A percentile compares a stretch with the other conserved stretches of the same genome.
phyloP scores from a whole-genome alignment of 352 stramenopile genomes.

The Phytophthora rubi region DNA sequence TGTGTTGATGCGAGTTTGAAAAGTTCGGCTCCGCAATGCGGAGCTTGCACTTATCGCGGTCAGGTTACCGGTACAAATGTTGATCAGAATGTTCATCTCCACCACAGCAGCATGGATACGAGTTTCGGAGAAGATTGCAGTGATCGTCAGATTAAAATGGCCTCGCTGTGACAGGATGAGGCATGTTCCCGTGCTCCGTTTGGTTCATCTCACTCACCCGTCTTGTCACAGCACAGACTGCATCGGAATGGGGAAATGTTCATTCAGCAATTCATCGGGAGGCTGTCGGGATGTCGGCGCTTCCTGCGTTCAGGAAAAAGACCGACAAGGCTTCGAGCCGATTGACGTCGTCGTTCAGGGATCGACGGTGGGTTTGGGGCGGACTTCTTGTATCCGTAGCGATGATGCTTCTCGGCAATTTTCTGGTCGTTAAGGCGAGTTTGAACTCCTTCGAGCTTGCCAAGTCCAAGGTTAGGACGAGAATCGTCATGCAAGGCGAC shows the following conservation, averaged over 20 bases:
- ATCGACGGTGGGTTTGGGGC: constrained; percentile 2
- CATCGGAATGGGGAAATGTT: not conserved
- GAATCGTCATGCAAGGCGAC: not conserved
- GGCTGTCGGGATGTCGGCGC: not conserved
- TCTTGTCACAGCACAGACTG: constrained; percentile 2
- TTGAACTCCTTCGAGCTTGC: constrained; percentile 3
- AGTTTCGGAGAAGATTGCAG: not conserved
- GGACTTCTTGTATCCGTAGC: not conserved
- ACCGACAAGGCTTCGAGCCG: not conserved
- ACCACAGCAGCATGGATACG: too few relatives aligned
- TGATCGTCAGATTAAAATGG: constrained; percentile 6
- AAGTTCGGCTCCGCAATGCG: not conserved
- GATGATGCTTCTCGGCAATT: constrained; percentile 4
- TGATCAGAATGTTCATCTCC: not conserved
- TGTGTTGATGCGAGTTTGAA: not conserved
- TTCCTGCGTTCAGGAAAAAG: not conserved
- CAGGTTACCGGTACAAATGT: not conserved
- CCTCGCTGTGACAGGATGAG: constrained; percentile 1
- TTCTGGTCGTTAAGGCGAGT: not conserved
- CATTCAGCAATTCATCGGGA: not conserved
- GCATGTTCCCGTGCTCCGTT: not conserved
- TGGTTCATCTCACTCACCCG: not conserved
- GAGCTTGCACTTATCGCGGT: not conserved
- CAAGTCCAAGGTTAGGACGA: not conserved
- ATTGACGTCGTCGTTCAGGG: not conserved